phyloP scores from a whole-genome alignment of 345 rosid species.

The Linum usitatissimum region DNA sequence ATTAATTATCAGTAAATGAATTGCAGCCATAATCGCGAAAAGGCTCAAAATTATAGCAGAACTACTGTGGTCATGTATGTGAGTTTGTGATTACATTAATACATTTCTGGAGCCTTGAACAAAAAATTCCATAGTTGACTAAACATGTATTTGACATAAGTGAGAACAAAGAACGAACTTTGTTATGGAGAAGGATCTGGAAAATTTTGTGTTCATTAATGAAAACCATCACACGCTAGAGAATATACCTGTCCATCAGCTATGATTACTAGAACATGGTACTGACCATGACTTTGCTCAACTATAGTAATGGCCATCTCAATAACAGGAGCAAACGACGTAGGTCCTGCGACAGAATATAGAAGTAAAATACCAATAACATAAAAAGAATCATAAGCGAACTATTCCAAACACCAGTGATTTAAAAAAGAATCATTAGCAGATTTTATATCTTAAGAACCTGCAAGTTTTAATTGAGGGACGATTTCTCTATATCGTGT shows the following conservation, averaged over 20 bases:
- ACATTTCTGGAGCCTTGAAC: too few species aligned
- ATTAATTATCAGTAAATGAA: not conserved
- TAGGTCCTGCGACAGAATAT: conserved; percentile 43
- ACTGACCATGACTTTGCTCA: conserved; percentile 57
- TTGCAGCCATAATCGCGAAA: not conserved
- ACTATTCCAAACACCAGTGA: not conserved
- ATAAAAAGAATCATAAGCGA: not conserved
- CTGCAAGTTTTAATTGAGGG: conserved; percentile 54
- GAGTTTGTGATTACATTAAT: too few species aligned
- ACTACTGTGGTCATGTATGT: too few species aligned
- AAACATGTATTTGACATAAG: not conserved
- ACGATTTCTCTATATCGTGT: conserved; percentile 49
- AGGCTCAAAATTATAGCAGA: too few species aligned
- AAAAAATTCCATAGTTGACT: too few species aligned
- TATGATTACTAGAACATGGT: conserved; percentile 58
- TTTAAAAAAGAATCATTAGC: not conserved
- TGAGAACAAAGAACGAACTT: conserved; percentile 16
- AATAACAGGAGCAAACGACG: conserved; percentile 61
- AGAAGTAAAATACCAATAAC: not conserved
- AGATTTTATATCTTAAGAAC: conserved; percentile 15
- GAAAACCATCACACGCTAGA: not conserved
- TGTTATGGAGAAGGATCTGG: conserved; percentile 18
- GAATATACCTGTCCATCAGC: conserved; percentile 70
- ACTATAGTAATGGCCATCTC: conserved; percentile 62
- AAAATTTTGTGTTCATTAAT: too few species aligned